Evolutionary conservation across 2,329 filamentous ascomycete species (phyloP).

Genomic region (Kalmusia sp.): DNA sequence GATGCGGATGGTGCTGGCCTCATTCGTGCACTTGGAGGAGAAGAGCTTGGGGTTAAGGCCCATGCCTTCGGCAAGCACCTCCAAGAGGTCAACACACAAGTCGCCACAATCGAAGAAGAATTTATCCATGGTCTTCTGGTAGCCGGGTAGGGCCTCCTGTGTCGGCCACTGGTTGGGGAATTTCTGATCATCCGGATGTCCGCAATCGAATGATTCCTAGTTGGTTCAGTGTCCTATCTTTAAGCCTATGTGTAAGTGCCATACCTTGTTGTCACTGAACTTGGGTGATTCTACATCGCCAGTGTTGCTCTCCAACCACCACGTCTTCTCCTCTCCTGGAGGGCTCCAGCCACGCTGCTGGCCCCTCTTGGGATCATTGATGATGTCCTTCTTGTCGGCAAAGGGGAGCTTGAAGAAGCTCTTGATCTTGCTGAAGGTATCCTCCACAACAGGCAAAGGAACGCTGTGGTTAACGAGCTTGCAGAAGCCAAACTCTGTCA

Average conservation of each 20-base stretch:
- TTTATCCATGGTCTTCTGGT: constrained; percentile 12
- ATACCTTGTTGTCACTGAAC: constrained; percentile 2
- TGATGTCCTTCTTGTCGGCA: constrained; percentile 2
- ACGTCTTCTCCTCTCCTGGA: constrained; percentile 4
- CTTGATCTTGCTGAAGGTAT: constrained; percentile 6
- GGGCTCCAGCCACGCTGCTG: constrained; percentile 13
- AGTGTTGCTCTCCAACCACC: background rate
- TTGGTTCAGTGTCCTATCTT: background rate
- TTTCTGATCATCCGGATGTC: background rate
- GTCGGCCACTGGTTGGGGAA: constrained; percentile 20
- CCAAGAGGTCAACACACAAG: constrained; percentile 10
- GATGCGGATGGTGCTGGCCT: background rate
- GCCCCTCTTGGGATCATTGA: background rate
- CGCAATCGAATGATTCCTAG: constrained; percentile 14
- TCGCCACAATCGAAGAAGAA: background rate
- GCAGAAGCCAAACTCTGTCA: background rate
- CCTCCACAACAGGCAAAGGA: background rate
- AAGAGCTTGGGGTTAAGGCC: background rate
- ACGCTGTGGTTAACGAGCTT: constrained; percentile 4
- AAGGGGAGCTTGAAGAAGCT: constrained; percentile 11
- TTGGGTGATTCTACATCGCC: background rate
- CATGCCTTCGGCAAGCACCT: constrained; percentile 2
- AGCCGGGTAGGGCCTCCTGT: constrained; percentile 9
- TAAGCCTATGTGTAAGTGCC: background rate
- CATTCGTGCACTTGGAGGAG: background rate